Conservation (phyloP, 192 early-diverging fungal species). For the Cladochytrium replicatum region DNA sequence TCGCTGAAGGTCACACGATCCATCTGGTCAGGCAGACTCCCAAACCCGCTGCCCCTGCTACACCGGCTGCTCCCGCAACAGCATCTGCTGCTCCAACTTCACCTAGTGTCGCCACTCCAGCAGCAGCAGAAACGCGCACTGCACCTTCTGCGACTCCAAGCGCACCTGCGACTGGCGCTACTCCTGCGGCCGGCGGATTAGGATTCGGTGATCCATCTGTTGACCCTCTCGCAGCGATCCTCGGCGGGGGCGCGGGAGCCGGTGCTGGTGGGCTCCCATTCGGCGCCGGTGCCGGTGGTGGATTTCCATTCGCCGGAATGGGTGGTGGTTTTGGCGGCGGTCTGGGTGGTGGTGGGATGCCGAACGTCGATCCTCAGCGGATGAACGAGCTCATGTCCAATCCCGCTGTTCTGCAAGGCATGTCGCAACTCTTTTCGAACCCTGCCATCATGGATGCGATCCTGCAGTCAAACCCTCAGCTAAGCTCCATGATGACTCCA, state of each 20-base stretch:
- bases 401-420: conserved; percentile 72
- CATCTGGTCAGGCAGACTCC: conserved; percentile 75
- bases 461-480: conserved; percentile 70
- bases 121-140: conserved; percentile 5
- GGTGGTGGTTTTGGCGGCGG: conserved; percentile 29
- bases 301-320: conserved; percentile 10
- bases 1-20: conserved; percentile 78
- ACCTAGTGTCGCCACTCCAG: background rate
- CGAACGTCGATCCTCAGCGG: conserved; percentile 19
- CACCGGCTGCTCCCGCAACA: conserved; percentile 4
- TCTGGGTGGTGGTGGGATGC: conserved; percentile 45
- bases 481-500: conserved; percentile 67
- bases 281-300: conserved; percentile 10
- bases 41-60: conserved; percentile 23
- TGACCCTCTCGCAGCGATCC: conserved; percentile 22
- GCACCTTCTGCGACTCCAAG: conserved; percentile 22
- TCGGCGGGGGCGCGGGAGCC: conserved; percentile 9
- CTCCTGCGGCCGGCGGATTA: conserved; percentile 23
- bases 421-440: conserved; percentile 71
- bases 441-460: conserved; percentile 79
- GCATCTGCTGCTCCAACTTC: conserved; percentile 9
- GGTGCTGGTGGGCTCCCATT: conserved; percentile 10
- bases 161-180: conserved; percentile 15
- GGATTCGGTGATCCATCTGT: conserved; percentile 18
- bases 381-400: conserved; percentile 68